These are phyloP conservation scores for Gryganskiella cystojenkinii DNA, from an alignment of 192 early-diverging fungal species.

Conservation along the genomic window DNA sequence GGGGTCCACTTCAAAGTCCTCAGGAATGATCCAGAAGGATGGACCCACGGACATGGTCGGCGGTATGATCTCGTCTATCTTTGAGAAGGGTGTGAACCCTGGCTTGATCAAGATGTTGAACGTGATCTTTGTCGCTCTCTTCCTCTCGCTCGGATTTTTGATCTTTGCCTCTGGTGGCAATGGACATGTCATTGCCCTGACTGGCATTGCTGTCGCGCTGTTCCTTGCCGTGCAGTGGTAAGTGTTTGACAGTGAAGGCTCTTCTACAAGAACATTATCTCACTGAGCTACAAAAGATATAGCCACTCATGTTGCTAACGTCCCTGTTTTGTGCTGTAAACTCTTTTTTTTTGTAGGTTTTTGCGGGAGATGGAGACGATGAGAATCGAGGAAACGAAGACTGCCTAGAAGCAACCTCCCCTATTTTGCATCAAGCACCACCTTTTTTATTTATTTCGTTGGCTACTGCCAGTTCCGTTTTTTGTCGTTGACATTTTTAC, in stretches of 20 bases:
- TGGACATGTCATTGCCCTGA: conserved; percentile 35
- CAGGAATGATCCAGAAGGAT: conserved; percentile 34
- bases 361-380: conserved; percentile 51
- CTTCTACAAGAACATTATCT: background rate
- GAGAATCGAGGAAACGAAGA: conserved; percentile 41
- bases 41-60: conserved; percentile 35
- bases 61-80: conserved; percentile 37
- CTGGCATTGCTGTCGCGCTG: conserved; percentile 41
- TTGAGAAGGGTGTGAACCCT: conserved; percentile 50
- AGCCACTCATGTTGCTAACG: too few species aligned
- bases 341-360: conserved; percentile 21
- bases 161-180: conserved; percentile 46
- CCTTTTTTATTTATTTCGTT: too few species aligned
- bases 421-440: too few species aligned
- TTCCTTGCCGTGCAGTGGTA: conserved; percentile 42
- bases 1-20: background rate
- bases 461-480: too few species aligned
- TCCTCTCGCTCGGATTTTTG: conserved; percentile 42
- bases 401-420: conserved; percentile 14
- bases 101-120: conserved; percentile 47
- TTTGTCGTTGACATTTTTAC: too few species aligned
- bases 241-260: background rate
- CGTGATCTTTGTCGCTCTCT: conserved; percentile 33
- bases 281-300: too few species aligned
- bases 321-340: background rate